Conservation (phyloP, 1,284 basidiomycete genomes). For the Cutaneotrichosporon sp. region DNA sequence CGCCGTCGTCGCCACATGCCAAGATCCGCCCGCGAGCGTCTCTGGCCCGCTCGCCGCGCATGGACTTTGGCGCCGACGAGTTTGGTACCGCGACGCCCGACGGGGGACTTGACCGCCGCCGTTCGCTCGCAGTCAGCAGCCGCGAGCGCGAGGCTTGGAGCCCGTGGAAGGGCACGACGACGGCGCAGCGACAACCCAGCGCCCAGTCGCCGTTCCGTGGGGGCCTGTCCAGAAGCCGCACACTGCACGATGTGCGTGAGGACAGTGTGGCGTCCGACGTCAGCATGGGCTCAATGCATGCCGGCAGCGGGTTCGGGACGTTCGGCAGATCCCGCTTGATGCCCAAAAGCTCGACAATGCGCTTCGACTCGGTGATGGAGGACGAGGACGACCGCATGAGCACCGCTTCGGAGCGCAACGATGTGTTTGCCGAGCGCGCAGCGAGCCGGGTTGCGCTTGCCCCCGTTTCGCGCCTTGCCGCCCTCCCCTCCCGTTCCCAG, state of each 20-base stretch:
- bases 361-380: constrained; percentile 7
- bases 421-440: neutral
- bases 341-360: constrained; percentile 7
- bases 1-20: constrained; percentile 16
- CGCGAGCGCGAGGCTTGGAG: constrained; percentile 25
- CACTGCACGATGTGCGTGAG: constrained; percentile 27
- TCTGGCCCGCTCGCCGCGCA: constrained; percentile 23
- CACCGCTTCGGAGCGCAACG: constrained; percentile 2
- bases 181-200: constrained; percentile 6
- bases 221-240: constrained; percentile 33
- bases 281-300: constrained; percentile 18
- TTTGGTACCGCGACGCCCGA: neutral
- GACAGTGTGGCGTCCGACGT: constrained; percentile 28
- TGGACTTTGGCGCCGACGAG: constrained; percentile 23
- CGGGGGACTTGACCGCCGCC: neutral
- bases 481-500: neutral
- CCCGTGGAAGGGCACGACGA: constrained; percentile 29
- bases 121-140: neutral
- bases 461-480: constrained; percentile 3
- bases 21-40: constrained; percentile 9
- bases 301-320: neutral
- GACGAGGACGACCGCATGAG: constrained; percentile 32
- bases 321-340: constrained; percentile 2
- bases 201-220: constrained; percentile 29
- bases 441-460: neutral